Base-by-base conservation (phyloP, 2,329 filamentous ascomycete species). In the Phialemonium atrogriseum region DNA sequence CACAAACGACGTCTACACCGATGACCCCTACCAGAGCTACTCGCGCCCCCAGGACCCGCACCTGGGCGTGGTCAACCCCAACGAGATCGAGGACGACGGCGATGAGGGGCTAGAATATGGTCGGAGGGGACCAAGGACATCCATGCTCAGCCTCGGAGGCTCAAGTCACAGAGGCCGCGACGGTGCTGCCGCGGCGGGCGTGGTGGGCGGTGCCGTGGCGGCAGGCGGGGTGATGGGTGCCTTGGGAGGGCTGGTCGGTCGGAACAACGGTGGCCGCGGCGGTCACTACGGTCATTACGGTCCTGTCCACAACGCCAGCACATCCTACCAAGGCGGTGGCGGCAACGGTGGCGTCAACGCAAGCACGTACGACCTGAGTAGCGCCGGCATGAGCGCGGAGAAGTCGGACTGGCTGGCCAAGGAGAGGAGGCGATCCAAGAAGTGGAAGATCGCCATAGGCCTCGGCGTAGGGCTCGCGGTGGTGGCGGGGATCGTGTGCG, bases 11-110 rank as follows among this genome's bases (percentile, higher is more conserved):
- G 50, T 67, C 40, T 77, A 73, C 49, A 59, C 64, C 18, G 78
- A 82, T 45, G 78, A 80, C 29, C 80, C 80, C 0, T 86, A 85
- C 50, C 70, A 73, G 34, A 68, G 71, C 43, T 74, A 73, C 47
- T 72, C 58, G 27, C 56, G 55, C 23, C 59, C 50, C 56, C 67
- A 57, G 18, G 67, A 68, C 36, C 58, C 67, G 15, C 54, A 61
- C 7, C 56, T 78, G 4, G 71, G 72, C 23, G 61, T 73, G 2
- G 70, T 91, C 37, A 79, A 94, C 51, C 86, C 87, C 3, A 76
- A 83, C 47, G 77, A 80, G 10, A 88, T 94, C 41, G 73, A 73
- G 14, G 88, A 94, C 52, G 88, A 95, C 49, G 86, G 84, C 17
- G 88, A 94, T 48, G 88, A 94, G 51, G 86, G 82, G 2, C 68